A percentile compares a stretch with the other conserved stretches of the same genome.
Conservation (phyloP, 345 rosid genomes). For the Eucalyptus regnans region DNA sequence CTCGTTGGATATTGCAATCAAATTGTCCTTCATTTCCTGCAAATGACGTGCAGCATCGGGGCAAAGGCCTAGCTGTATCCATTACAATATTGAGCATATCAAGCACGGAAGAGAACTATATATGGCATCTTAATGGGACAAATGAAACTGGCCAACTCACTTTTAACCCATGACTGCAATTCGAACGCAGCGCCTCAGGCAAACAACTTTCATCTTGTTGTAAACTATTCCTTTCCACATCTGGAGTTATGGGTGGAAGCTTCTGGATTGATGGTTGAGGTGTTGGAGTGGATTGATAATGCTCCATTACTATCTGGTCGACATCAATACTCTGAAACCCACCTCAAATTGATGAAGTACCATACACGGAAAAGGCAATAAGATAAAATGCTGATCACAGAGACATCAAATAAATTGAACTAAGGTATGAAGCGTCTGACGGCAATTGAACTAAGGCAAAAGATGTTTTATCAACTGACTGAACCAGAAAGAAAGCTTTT, state of each 20-base stretch:
- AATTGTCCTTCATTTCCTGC: constrained; percentile 76
- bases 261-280: constrained; percentile 60
- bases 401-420: neutral
- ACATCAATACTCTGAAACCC: constrained; percentile 74
- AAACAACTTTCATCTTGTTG: constrained; percentile 31
- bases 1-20: constrained; percentile 87
- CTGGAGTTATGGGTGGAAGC: constrained; percentile 44
- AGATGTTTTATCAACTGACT: neutral
- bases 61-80: constrained; percentile 78
- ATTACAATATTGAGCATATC: constrained; percentile 11
- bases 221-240: constrained; percentile 17
- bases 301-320: constrained; percentile 84
- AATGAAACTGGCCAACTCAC: constrained; percentile 15
- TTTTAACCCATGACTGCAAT: constrained; percentile 74
- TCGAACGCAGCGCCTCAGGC: constrained; percentile 58
- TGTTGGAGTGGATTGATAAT: constrained; percentile 62
- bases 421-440: neutral
- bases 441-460: neutral
- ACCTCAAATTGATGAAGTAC: neutral
- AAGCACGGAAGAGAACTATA: neutral
- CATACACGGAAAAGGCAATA: neutral
- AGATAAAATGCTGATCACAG: neutral
- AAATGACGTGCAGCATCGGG: constrained; percentile 60
- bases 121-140: neutral
- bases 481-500: neutral